Evolutionary conservation across 2,329 filamentous ascomycete species (phyloP).

Genomic region (Cyphellophora attinorum): DNA sequence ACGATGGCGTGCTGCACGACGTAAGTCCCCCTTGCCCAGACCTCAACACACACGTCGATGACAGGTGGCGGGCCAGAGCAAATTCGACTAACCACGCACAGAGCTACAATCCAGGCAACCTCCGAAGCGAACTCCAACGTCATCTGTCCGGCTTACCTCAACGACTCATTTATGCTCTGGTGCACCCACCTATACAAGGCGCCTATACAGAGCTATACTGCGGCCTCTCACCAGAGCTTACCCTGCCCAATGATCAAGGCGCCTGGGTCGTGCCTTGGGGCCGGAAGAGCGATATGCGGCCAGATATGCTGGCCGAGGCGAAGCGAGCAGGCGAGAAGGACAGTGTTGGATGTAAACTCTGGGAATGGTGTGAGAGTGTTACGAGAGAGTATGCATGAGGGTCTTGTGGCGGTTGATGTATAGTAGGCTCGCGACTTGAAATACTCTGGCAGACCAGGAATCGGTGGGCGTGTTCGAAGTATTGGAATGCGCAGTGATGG

Average conservation of each 20-base stretch:
- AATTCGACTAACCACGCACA: slow-evolving; percentile 1
- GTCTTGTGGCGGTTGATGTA: too few species aligned
- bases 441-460: too few species aligned
- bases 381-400: slow-evolving; percentile 10
- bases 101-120: slow-evolving; percentile 31
- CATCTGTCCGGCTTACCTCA: too few species aligned
- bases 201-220: slow-evolving; percentile 42
- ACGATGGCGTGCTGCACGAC: slow-evolving; percentile 11
- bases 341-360: slow-evolving; percentile 8
- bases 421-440: too few species aligned
- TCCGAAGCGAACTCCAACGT: slow-evolving; percentile 28
- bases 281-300: slow-evolving; percentile 11
- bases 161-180: slow-evolving; percentile 8
- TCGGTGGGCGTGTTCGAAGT: too few species aligned
- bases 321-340: slow-evolving; percentile 6
- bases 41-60: too few species aligned
- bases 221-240: slow-evolving; percentile 32
- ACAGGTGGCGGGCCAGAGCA: too few species aligned
- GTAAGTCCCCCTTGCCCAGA: slow-evolving; percentile 7
- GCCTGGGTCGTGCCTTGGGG: slow-evolving; percentile 41
- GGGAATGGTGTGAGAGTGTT: slow-evolving; percentile 13
- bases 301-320: slow-evolving; percentile 3
- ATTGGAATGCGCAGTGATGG: too few species aligned
- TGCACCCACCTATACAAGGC: slow-evolving; percentile 27
- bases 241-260: slow-evolving; percentile 22